These are phyloP conservation scores for Tolypocladium pustulatum DNA, from an alignment of 2,329 filamentous ascomycete genomes.

Conservation along the genomic window DNA sequence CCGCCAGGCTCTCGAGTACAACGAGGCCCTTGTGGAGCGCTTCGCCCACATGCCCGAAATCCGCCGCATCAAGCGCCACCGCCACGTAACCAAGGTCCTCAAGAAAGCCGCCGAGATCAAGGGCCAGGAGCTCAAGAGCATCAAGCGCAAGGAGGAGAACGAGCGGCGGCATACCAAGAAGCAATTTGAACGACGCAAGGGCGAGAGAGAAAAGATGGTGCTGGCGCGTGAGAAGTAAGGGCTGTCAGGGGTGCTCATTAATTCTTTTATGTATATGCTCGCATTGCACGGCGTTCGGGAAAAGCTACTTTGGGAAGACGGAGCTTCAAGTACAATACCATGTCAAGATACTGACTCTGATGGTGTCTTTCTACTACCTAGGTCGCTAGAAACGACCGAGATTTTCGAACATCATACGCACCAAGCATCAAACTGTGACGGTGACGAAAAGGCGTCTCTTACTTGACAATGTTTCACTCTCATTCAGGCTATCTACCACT, in stretches of 20 bases:
- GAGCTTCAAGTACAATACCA: neutral
- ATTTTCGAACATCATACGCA: neutral
- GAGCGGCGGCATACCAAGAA: conserved; percentile 85
- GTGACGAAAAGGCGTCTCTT: neutral
- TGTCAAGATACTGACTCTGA: neutral
- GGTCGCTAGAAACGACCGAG: neutral
- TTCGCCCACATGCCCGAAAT: conserved; percentile 97
- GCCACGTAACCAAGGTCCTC: conserved; percentile 82
- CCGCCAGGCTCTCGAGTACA: conserved; percentile 83
- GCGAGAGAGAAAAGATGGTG: conserved; percentile 89
- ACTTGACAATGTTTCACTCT: neutral
- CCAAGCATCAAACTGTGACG: neutral
- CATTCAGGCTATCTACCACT: neutral
- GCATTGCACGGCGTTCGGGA: conserved; percentile 1
- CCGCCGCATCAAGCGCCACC: conserved; percentile 76
- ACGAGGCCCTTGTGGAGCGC: conserved; percentile 69
- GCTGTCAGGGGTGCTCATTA: neutral
- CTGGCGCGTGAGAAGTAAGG: conserved; percentile 50
- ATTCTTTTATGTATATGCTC: neutral
- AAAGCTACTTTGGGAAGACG: neutral
- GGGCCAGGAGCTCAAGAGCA: conserved; percentile 71
- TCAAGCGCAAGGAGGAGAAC: conserved; percentile 90
- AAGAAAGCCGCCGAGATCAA: conserved; percentile 98
- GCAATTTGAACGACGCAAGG: conserved; percentile 60
- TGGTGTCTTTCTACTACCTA: neutral